phyloP scores from a whole-genome alignment of 2,329 filamentous ascomycete species.

The Beauveria scarabaeidicola region DNA sequence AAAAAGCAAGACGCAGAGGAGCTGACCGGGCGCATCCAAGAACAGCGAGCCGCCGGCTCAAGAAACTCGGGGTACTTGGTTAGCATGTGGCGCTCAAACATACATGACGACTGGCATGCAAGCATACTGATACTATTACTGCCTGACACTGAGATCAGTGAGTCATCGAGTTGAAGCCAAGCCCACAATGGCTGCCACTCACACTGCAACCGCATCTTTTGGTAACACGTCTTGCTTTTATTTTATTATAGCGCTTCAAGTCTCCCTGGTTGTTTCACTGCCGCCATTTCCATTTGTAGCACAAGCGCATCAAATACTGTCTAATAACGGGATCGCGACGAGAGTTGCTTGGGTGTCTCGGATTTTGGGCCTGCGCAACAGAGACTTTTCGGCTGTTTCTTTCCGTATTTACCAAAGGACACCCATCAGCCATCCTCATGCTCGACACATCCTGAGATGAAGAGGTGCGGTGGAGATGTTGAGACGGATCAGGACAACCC shows the following conservation, averaged over 20 bases:
- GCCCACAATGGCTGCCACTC: conserved; percentile 8
- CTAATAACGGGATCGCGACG: not conserved
- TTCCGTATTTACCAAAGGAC: not conserved
- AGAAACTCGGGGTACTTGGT: not conserved
- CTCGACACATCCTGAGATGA: too few species aligned
- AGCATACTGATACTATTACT: too few species aligned
- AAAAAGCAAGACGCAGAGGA: not conserved
- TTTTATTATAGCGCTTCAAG: not conserved
- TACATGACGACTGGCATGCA: not conserved
- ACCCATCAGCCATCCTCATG: too few species aligned
- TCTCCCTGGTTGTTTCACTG: conserved; percentile 5
- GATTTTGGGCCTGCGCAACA: not conserved
- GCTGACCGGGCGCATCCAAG: not conserved
- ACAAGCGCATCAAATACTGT: not conserved
- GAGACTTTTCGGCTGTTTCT: not conserved
- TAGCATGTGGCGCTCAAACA: not conserved
- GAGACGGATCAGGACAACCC: not conserved
- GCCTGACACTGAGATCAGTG: not conserved
- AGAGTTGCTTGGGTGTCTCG: conserved; percentile 1
- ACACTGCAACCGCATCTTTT: not conserved
- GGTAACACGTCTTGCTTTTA: not conserved
- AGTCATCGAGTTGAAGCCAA: not conserved
- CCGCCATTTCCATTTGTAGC: not conserved
- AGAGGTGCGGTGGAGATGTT: not conserved
- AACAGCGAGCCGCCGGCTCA: not conserved